These are phyloP conservation scores for Plectosphaerella sp. DNA, from an alignment of 2,329 filamentous ascomycete species.

Conservation along the genomic window DNA sequence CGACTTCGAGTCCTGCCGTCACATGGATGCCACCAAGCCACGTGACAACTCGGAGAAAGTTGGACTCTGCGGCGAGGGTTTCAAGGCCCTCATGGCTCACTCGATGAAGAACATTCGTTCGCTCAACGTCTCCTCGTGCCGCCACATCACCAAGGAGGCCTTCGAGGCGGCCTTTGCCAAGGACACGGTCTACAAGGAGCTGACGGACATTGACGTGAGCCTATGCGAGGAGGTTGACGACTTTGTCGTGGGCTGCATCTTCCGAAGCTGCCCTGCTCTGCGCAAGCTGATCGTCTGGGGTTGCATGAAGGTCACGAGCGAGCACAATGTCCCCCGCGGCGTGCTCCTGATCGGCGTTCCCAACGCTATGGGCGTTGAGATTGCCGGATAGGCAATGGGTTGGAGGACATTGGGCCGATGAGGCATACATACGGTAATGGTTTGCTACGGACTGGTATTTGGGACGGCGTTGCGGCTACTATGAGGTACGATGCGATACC, in stretches of 20 bases:
- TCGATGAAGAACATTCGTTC: slow-evolving; percentile 62
- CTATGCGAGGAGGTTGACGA: slow-evolving; percentile 69
- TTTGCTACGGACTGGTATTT: too few species aligned
- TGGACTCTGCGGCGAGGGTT: slow-evolving; percentile 72
- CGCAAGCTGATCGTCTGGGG: slow-evolving; percentile 59
- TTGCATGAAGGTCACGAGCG: slow-evolving; percentile 55
- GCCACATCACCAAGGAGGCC: slow-evolving; percentile 69
- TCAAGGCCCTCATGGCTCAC: slow-evolving; percentile 79
- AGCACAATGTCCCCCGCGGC: slow-evolving; percentile 48
- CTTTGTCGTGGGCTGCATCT: slow-evolving; percentile 58
- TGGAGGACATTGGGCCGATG: background rate
- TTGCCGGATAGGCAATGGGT: slow-evolving; percentile 33
- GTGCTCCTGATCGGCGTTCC: slow-evolving; percentile 55
- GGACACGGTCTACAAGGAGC: slow-evolving; percentile 57
- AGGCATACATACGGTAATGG: too few species aligned
- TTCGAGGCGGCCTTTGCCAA: slow-evolving; percentile 70
- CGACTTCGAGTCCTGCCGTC: slow-evolving; percentile 74
- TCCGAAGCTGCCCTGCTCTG: slow-evolving; percentile 58
- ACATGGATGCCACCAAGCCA: slow-evolving; percentile 67
- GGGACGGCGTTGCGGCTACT: too few species aligned
- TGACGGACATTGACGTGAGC: slow-evolving; percentile 71
- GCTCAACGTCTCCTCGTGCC: slow-evolving; percentile 78
- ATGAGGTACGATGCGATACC: too few species aligned
- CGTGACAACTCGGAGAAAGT: slow-evolving; percentile 60
- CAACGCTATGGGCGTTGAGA: slow-evolving; percentile 57